Conservation (phyloP, 1,284 basidiomycete genomes). For the Cryptococcus sp. region DNA sequence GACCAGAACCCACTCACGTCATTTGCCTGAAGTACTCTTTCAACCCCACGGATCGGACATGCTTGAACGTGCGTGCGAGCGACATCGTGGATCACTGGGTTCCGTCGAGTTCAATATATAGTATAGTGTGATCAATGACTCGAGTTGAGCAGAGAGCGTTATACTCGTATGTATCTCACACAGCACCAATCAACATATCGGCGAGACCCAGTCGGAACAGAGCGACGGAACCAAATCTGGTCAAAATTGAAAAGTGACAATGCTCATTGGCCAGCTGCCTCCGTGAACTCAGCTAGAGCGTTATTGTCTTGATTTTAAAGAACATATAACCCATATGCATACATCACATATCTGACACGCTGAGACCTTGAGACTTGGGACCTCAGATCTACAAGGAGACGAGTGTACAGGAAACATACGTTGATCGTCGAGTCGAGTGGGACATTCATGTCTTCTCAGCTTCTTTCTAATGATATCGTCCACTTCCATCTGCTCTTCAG, state of each 20-base stretch:
- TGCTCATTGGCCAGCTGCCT: not conserved
- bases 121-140: conserved; percentile 1
- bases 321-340: too few species aligned
- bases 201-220: conserved; percentile 7
- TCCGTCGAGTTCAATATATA: not conserved
- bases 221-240: not conserved
- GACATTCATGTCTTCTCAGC: too few species aligned
- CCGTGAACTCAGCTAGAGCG: too few species aligned
- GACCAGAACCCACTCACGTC: conserved; percentile 37
- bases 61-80: conserved; percentile 71
- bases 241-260: conserved; percentile 11
- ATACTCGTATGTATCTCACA: not conserved
- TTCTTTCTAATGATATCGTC: too few species aligned
- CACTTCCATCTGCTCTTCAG: too few species aligned
- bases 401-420: too few species aligned
- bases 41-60: conserved; percentile 70
- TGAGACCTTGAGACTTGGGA: too few species aligned
- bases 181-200: not conserved
- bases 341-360: too few species aligned
- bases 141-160: too few species aligned
- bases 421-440: too few species aligned
- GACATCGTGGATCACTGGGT: conserved; percentile 62
- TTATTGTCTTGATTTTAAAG: too few species aligned
- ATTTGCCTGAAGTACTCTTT: conserved; percentile 78
- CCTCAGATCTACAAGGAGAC: too few species aligned